phyloP scores from a whole-genome alignment of 2,329 filamentous ascomycete species.

The Alternaria consortialis region DNA sequence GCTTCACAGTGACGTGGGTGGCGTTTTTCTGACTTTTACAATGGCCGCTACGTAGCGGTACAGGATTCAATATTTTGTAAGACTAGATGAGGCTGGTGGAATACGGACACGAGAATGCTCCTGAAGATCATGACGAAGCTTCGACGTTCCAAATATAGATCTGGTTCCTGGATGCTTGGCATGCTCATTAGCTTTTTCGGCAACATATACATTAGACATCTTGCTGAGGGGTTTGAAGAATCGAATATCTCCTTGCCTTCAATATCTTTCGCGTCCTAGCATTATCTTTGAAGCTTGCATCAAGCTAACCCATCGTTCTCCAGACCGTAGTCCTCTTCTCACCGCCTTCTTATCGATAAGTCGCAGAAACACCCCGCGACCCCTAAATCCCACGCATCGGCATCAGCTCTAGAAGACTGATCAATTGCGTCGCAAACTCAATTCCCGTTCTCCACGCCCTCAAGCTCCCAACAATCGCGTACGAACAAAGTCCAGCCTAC shows the following conservation, averaged over 20 bases:
- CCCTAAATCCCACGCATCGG: background rate
- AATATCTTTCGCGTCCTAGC: too few species aligned
- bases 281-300: background rate
- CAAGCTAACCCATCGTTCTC: background rate
- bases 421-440: background rate
- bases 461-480: background rate
- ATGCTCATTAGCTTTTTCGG: slow-evolving; percentile 1
- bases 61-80: background rate
- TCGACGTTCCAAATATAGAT: slow-evolving; percentile 19
- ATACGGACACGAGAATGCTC: slow-evolving; percentile 3
- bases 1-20: too few species aligned
- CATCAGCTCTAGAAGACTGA: background rate
- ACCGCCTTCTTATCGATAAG: slow-evolving; percentile 41
- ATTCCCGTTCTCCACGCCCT: background rate
- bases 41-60: background rate
- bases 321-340: slow-evolving; percentile 10
- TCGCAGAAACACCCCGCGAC: slow-evolving; percentile 11
- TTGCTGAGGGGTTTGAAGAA: background rate
- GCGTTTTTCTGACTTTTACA: background rate
- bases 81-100: background rate
- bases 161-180: slow-evolving; percentile 14
- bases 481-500: background rate
- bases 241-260: background rate
- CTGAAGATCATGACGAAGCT: slow-evolving; percentile 9
- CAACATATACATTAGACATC: background rate